phyloP scores from a whole-genome alignment of 1,284 basidiomycete species.

The Volvariella volvacea region DNA sequence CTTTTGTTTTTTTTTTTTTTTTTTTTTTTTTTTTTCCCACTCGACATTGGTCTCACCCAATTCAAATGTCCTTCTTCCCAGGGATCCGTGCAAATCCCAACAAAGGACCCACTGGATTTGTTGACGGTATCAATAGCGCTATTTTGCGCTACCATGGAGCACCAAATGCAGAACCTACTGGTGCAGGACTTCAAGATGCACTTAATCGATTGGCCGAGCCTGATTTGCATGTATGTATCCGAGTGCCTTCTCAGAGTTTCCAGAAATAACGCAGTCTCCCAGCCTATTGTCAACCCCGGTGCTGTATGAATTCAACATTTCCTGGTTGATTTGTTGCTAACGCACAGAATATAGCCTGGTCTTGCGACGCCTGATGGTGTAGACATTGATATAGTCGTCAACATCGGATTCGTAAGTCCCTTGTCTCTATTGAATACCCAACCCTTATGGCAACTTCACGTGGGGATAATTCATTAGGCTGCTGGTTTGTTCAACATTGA shows the following conservation, averaged over 20 bases:
- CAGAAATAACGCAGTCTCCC: neutral
- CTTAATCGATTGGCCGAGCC: too few species aligned
- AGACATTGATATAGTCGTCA: conserved; percentile 25
- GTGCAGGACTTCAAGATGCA: conserved; percentile 33
- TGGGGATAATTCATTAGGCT: too few species aligned
- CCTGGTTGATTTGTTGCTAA: too few species aligned
- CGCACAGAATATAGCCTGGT: too few species aligned
- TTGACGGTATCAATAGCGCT: conserved; percentile 20
- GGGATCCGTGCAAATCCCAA: conserved; percentile 24
- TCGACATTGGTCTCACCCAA: too few species aligned
- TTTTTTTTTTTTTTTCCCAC: too few species aligned
- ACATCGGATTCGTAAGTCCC: conserved; percentile 17
- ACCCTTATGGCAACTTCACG: too few species aligned
- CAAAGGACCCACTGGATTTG: conserved; percentile 12
- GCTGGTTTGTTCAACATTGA: conserved; percentile 18
- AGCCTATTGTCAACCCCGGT: conserved; percentile 2
- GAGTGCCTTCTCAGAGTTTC: too few species aligned
- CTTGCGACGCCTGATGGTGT: conserved; percentile 18
- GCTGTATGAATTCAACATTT: neutral
- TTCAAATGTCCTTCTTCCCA: too few species aligned
- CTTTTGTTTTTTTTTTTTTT: too few species aligned
- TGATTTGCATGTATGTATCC: too few species aligned
- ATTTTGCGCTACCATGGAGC: conserved; percentile 21
- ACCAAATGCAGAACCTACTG: conserved; percentile 11
- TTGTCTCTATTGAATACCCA: too few species aligned